A percentile compares a stretch with the other conserved stretches of the same genome.
Evolutionary conservation across 225 moss, liverwort and hornwort genomes (phyloP).

Genomic region (Sphagnum contortum): DNA sequence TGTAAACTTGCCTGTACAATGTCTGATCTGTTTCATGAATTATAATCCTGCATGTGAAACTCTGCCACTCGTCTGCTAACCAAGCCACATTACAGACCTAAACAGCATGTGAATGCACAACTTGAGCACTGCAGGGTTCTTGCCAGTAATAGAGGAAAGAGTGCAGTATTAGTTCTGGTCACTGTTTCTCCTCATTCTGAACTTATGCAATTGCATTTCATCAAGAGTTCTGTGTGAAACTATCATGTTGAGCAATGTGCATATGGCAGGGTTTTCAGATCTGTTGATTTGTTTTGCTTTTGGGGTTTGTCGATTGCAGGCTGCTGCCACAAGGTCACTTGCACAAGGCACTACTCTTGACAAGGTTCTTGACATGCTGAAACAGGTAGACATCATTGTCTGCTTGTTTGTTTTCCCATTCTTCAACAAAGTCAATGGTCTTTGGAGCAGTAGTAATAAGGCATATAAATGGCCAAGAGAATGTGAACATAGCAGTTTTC

Average conservation of each 20-base stretch:
- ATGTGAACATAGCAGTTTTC: background rate
- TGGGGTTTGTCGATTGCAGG: conserved; percentile 8
- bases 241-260: background rate
- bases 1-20: too few species aligned
- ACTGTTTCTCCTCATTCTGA: background rate
- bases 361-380: conserved; percentile 25
- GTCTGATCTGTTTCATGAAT: too few species aligned
- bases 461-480: background rate
- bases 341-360: conserved; percentile 27
- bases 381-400: conserved; percentile 9
- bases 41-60: too few species aligned
- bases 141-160: background rate
- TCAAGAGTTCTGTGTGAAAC: background rate
- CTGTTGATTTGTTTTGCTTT: background rate
- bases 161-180: too few species aligned
- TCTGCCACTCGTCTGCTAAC: too few species aligned
- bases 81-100: too few species aligned
- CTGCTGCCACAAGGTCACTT: conserved; percentile 29
- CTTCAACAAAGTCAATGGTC: too few species aligned
- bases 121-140: too few species aligned
- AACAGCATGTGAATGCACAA: too few species aligned
- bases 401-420: too few species aligned
- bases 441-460: too few species aligned
- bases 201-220: background rate
- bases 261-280: background rate